Conservation (phyloP, 2,329 filamentous ascomycete species). For the Aureobasidium sp. region DNA sequence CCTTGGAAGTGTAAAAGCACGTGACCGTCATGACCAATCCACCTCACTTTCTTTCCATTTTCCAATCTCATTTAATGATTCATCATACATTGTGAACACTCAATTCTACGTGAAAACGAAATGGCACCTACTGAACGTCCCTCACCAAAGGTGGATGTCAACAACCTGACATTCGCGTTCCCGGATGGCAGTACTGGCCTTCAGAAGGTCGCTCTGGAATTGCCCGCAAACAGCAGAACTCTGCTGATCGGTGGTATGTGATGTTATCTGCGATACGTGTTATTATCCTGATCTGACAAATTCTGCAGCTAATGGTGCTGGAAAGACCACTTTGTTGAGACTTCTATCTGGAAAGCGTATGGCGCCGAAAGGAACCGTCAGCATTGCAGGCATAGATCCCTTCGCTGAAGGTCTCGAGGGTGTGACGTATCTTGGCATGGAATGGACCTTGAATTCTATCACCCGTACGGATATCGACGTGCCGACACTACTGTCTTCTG, state of each 20-base stretch:
- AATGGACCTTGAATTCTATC: slow-evolving; percentile 97
- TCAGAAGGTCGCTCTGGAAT: slow-evolving; percentile 60
- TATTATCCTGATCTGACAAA: not conserved
- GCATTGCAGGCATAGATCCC: slow-evolving; percentile 76
- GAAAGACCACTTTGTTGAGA: slow-evolving; percentile 92
- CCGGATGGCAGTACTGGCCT: slow-evolving; percentile 77
- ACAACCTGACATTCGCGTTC: slow-evolving; percentile 77
- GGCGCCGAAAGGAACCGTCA: slow-evolving; percentile 65
- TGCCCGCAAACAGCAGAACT: slow-evolving; percentile 78
- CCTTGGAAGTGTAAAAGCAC: not conserved
- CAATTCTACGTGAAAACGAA: not conserved
- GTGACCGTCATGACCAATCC: not conserved
- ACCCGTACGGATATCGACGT: slow-evolving; percentile 94
- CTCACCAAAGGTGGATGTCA: slow-evolving; percentile 60
- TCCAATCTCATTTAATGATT: not conserved
- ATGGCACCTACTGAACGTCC: not conserved
- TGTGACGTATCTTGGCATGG: slow-evolving; percentile 91
- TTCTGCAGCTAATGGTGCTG: slow-evolving; percentile 75
- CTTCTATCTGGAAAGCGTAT: slow-evolving; percentile 93
- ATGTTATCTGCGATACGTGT: not conserved
- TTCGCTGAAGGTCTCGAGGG: slow-evolving; percentile 87
- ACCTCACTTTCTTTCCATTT: not conserved
- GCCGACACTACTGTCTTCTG: slow-evolving; percentile 69
- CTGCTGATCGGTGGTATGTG: slow-evolving; percentile 73
- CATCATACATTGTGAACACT: not conserved